Percentiles rank a stretch among this genome's conserved stretches.
Conservation (phyloP, 2,329 filamentous ascomycete genomes). For the Eutypa lata region DNA sequence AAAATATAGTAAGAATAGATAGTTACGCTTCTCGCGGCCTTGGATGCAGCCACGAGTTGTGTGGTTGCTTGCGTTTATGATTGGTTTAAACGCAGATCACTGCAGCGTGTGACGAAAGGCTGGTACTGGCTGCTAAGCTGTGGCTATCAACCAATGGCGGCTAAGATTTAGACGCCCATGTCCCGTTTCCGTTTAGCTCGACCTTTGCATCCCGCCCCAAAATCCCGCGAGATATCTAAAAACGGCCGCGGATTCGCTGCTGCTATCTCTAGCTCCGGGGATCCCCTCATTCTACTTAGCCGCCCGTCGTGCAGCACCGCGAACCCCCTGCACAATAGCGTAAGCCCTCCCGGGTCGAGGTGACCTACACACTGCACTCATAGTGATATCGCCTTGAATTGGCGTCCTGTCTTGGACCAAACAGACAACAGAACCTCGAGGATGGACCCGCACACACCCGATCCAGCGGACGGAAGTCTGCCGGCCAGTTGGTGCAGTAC, state of each 20-base stretch:
- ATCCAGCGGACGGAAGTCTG: constrained; percentile 14
- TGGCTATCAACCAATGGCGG: constrained; percentile 29
- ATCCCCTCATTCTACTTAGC: constrained; percentile 33
- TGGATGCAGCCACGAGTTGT: background rate
- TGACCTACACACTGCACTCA: constrained; percentile 12
- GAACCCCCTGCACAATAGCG: constrained; percentile 23
- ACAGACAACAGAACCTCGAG: constrained; percentile 16
- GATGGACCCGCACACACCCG: constrained; percentile 20
- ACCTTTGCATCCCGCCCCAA: constrained; percentile 17
- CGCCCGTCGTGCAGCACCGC: constrained; percentile 38
- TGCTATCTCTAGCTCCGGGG: constrained; percentile 10
- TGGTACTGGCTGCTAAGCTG: constrained; percentile 26
- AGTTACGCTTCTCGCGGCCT: background rate
- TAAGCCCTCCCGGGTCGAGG: constrained; percentile 21
- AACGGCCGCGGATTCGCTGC: constrained; percentile 14
- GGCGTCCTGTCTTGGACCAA: constrained; percentile 19
- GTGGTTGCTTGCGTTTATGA: background rate
- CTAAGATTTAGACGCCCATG: constrained; percentile 39
- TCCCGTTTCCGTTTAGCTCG: constrained; percentile 29
- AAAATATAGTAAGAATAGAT: no score
- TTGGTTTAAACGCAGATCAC: constrained; percentile 7
- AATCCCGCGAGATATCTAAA: constrained; percentile 18
- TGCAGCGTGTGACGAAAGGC: constrained; percentile 25
- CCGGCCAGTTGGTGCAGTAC: constrained; percentile 17
- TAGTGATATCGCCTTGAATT: constrained; percentile 22